Evolutionary conservation across 768 basidiomycete genomes (phyloP).

Genomic region (Leucocoprinus leucothites): DNA sequence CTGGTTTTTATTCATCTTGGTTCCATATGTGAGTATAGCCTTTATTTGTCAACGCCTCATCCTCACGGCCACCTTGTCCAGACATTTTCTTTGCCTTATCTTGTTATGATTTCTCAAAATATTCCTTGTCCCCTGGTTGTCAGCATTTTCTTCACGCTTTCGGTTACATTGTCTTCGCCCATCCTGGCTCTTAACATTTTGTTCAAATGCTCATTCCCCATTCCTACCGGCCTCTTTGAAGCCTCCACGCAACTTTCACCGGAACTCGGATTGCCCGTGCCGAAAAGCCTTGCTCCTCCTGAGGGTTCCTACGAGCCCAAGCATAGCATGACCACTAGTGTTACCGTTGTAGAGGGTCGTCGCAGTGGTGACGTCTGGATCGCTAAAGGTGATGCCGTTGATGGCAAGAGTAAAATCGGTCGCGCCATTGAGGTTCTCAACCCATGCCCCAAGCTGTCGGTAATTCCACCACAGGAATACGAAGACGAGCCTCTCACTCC

Average conservation of each 20-base stretch:
- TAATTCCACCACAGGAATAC: conserved; percentile 55
- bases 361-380: conserved; percentile 78
- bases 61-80: conserved; percentile 20
- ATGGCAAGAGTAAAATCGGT: conserved; percentile 58
- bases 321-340: conserved; percentile 58
- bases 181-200: conserved; percentile 61
- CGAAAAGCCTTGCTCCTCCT: conserved; percentile 34
- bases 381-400: conserved; percentile 66
- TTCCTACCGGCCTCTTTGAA: conserved; percentile 66
- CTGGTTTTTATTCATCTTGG: conserved; percentile 69
- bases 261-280: conserved; percentile 29
- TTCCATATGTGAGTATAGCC: conserved; percentile 54
- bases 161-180: conserved; percentile 67
- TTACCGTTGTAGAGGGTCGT: conserved; percentile 67
- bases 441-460: conserved; percentile 64
- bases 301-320: conserved; percentile 57
- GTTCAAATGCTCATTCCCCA: conserved; percentile 59
- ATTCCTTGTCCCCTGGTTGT: conserved; percentile 32
- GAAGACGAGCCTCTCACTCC: conserved; percentile 46
- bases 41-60: neutral
- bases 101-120: conserved; percentile 41
- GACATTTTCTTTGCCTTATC: conserved; percentile 64
- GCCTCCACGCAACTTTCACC: conserved; percentile 39
- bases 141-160: conserved; percentile 54
- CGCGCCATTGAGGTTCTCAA: conserved; percentile 63